These are phyloP conservation scores for Penicillium egyptiacum DNA, from an alignment of 495 filamentous ascomycete genomes.

Conservation along the genomic window DNA sequence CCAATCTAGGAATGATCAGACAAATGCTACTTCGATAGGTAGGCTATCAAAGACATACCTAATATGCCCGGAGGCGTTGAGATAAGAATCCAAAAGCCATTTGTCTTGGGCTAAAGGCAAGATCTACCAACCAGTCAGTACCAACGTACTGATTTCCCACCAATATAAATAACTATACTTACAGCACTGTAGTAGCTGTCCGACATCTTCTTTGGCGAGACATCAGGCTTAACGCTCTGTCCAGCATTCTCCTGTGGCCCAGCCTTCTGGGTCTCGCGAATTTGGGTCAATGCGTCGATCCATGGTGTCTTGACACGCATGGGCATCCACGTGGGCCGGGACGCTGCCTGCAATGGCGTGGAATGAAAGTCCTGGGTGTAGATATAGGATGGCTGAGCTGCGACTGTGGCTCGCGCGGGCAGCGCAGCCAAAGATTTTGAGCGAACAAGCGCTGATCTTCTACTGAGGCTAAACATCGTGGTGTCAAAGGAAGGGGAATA, in stretches of 20 bases:
- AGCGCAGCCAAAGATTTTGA: constrained; percentile 15
- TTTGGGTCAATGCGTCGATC: constrained; percentile 63
- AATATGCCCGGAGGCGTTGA: constrained; percentile 66
- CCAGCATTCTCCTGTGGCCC: constrained; percentile 25
- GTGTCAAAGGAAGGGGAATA: background rate
- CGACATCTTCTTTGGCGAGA: constrained; percentile 62
- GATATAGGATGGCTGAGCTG: constrained; percentile 15
- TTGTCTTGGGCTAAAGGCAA: constrained; percentile 67
- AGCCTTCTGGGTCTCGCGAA: constrained; percentile 44
- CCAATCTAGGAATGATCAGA: constrained; percentile 48
- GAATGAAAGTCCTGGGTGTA: constrained; percentile 32
- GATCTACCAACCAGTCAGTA: constrained; percentile 44
- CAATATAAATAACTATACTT: constrained; percentile 21
- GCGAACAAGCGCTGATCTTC: constrained; percentile 18
- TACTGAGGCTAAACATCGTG: constrained; percentile 27
- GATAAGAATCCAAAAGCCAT: constrained; percentile 68
- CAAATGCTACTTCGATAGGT: background rate
- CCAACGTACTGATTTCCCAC: background rate
- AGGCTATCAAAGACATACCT: constrained; percentile 35
- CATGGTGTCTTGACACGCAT: constrained; percentile 66
- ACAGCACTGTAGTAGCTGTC: constrained; percentile 65
- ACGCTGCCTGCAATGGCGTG: constrained; percentile 28
- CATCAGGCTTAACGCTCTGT: constrained; percentile 44
- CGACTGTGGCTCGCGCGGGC: constrained; percentile 16
- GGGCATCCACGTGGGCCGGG: constrained; percentile 43